phyloP scores from a whole-genome alignment of 768 basidiomycete species.

The Trametes villosa region DNA sequence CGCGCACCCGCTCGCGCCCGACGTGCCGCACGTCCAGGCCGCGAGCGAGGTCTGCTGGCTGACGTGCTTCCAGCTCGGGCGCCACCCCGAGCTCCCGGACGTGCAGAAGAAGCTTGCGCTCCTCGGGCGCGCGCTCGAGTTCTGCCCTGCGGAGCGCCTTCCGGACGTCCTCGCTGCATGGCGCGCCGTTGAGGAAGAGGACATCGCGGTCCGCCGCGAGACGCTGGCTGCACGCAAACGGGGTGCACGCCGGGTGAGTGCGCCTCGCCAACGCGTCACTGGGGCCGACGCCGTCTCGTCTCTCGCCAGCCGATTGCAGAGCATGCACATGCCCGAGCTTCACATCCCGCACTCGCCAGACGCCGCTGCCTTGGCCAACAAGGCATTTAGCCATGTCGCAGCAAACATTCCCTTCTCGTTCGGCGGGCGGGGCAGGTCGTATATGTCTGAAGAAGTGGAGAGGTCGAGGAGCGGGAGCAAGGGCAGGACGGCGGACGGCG shows the following conservation, averaged over 20 bases:
- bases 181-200: conserved; percentile 74
- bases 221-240: conserved; percentile 37
- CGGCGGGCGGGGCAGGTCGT: conserved; percentile 36
- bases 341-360: conserved; percentile 76
- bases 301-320: conserved; percentile 63
- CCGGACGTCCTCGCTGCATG: conserved; percentile 79
- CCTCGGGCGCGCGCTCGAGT: conserved; percentile 79
- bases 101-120: conserved; percentile 67
- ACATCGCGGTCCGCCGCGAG: conserved; percentile 55
- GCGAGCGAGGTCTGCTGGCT: conserved; percentile 89
- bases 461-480: conserved; percentile 40
- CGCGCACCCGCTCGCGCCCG: conserved; percentile 31
- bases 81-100: conserved; percentile 77
- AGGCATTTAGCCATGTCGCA: conserved; percentile 78
- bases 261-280: conserved; percentile 15
- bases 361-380: conserved; percentile 76
- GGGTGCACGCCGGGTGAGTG: conserved; percentile 10
- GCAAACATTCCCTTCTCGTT: conserved; percentile 76
- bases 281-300: conserved; percentile 40
- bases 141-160: conserved; percentile 83
- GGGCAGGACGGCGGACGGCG: conserved; percentile 45
- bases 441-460: conserved; percentile 42
- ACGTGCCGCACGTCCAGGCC: conserved; percentile 53
- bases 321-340: conserved; percentile 70
- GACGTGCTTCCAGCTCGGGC: conserved; percentile 85